These are phyloP conservation scores for Thermochaetoides thermophila DNA, from an alignment of 495 filamentous ascomycete species.

Conservation along the genomic window DNA sequence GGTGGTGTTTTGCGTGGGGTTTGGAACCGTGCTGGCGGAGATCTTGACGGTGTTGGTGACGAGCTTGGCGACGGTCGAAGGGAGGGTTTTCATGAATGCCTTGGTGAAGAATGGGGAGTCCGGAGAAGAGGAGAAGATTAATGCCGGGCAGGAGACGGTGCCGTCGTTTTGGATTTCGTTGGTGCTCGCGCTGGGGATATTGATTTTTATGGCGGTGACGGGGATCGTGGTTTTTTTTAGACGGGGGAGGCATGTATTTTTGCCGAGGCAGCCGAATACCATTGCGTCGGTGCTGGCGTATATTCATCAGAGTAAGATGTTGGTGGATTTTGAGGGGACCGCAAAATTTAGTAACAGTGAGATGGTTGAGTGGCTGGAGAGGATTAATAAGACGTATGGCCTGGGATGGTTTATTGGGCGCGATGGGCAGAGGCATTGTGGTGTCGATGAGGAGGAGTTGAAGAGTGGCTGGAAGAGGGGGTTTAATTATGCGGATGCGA, in stretches of 20 bases:
- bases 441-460: conserved; percentile 58
- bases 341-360: conserved; percentile 40
- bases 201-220: conserved; percentile 40
- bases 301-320: conserved; percentile 60
- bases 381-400: conserved; percentile 47
- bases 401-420: conserved; percentile 57
- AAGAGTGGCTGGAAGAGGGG: conserved; percentile 44
- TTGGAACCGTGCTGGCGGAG: conserved; percentile 49
- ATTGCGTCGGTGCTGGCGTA: conserved; percentile 59
- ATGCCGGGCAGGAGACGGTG: conserved; percentile 45
- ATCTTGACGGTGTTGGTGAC: conserved; percentile 53
- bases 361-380: conserved; percentile 40
- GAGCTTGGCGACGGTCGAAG: conserved; percentile 43
- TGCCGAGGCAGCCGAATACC: conserved; percentile 58
- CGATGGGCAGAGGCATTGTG: conserved; percentile 50
- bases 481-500: conserved; percentile 26
- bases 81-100: conserved; percentile 33
- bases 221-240: conserved; percentile 37
- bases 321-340: conserved; percentile 54
- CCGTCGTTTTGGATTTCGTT: conserved; percentile 45
- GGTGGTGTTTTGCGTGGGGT: conserved; percentile 44
- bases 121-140: conserved; percentile 13
- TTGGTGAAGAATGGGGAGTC: conserved; percentile 1
- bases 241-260: conserved; percentile 41
- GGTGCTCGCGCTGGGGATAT: conserved; percentile 38